Conservation (phyloP, 768 basidiomycete genomes). For the Leccinum incarnatum region DNA sequence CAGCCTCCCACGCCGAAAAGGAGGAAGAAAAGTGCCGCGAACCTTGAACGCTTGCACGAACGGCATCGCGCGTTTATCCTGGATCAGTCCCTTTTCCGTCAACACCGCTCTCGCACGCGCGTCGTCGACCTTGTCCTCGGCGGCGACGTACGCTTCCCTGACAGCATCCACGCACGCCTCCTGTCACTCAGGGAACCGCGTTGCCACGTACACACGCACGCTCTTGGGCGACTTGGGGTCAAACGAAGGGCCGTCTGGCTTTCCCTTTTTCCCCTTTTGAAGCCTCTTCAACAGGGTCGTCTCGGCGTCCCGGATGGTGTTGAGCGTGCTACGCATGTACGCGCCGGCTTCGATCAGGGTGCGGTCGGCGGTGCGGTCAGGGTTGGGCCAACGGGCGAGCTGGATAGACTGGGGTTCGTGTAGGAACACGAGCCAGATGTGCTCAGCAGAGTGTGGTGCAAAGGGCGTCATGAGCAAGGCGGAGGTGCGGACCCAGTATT, state of each 20-base stretch:
- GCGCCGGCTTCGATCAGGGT: slow-evolving; percentile 66
- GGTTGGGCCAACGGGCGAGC: slow-evolving; percentile 78
- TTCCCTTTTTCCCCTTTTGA: slow-evolving; percentile 70
- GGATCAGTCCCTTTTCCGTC: too few species aligned
- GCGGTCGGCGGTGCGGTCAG: slow-evolving; percentile 55
- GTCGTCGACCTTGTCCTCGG: too few species aligned
- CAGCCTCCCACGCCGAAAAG: background rate
- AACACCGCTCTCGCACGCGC: too few species aligned
- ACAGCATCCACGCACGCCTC: slow-evolving; percentile 74
- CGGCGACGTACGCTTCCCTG: slow-evolving; percentile 39
- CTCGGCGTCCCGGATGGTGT: slow-evolving; percentile 89
- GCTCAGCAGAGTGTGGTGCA: slow-evolving; percentile 92
- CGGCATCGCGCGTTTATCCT: too few species aligned
- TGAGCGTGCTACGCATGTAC: slow-evolving; percentile 91
- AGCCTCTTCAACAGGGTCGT: slow-evolving; percentile 72
- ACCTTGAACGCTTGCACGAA: slow-evolving; percentile 36
- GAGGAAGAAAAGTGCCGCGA: slow-evolving; percentile 8
- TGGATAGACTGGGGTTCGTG: slow-evolving; percentile 77
- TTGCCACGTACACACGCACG: slow-evolving; percentile 89
- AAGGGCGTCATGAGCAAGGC: slow-evolving; percentile 81
- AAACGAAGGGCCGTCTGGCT: slow-evolving; percentile 48
- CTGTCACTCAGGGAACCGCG: slow-evolving; percentile 92
- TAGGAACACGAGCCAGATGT: slow-evolving; percentile 79
- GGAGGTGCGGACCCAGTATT: slow-evolving; percentile 59
- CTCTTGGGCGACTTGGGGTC: slow-evolving; percentile 85